Evolutionary conservation across 1,139 yeast genomes (phyloP), one percentile per base, ranked within the genome.

Genomic region (Geotrichum klebahnii): DNA sequence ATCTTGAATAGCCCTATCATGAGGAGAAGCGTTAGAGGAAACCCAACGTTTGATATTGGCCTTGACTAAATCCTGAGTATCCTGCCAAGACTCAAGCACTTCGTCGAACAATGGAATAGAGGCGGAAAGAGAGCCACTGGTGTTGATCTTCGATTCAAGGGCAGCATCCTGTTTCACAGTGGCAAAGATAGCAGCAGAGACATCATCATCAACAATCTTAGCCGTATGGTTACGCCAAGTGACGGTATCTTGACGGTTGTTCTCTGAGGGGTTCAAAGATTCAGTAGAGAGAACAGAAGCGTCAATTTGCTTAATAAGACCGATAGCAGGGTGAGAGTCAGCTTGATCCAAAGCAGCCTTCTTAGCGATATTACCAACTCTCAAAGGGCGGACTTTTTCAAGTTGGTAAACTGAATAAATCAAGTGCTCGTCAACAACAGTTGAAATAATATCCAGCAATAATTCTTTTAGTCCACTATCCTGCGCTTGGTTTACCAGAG

Each of bases 151-250:
- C n/a, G 51, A 43, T 37, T 56, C 57, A 6, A 65, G 56, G 6
- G 45, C 50, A 14, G 46, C 37, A 33, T 66, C 67, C 35, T 71
- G 47, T 14, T 59, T 53, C 36, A 57, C 59, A 2, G 72, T 71
- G 6, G 53, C 53, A 20, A 59, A 70, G 43, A 84, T 73, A 26
- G 76, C 74, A 59, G 77, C 77, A 0, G 94, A 85, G 41, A 88
- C 73, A 55, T 87, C 92, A 46, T 86, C 84, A 58, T 86, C 86
- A 57, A 74, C 72, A 31, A 90, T 73, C 6, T 62, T 62, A 0
- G 96, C 96, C n/a, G 72, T 70, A 66, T 85, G 88, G 39, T 76
- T 71, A 63, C 94, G 76, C 96, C 96, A 90, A 33, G 70, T 62
- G 42, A 89, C 72, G 23, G 70, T 67, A n/a, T 67, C 65, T 16